Evolutionary conservation across 2,329 filamentous ascomycete genomes (phyloP), one percentile per base, ranked within the genome.

Genomic region (Chaetomiaceae sp.): DNA sequence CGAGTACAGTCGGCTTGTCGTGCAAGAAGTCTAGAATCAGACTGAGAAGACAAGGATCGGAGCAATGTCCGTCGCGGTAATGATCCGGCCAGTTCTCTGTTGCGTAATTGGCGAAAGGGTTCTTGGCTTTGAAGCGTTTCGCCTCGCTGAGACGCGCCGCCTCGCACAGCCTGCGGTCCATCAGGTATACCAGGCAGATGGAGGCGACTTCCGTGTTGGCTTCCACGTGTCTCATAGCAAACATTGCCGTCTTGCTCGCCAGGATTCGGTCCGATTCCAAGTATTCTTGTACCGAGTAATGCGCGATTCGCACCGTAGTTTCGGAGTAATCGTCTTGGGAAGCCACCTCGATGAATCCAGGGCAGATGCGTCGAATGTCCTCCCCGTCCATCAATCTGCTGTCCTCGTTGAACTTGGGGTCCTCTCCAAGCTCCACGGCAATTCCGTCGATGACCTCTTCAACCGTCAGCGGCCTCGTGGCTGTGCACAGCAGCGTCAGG

Each of bases 251-350:
- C 20, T 6, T 12, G 3, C 44, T 51, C 9, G 38, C 17, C 3
- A 27, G 33, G 15, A 54, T 52, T 8, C 54, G 54, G 37, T 54
- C 56, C 4, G 54, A 57, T 37, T 57, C 44, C 3, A 59, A 42
- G 38, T 53, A 59, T 25, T 59, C 57, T 36, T 57, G 57, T 4
- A 57, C 54, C 12, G 57, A 57, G 27, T 55, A 57, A 23, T 59
- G 54, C 3, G 57, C 57, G 38, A 59, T 57, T 33, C 57, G 48
- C 11, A 57, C 51, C 8, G 36, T 55, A 20, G 40, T 12, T 2
- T 14, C 14, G 15, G 8, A 38, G 9, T 23, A 11, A 7, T 31
- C 17, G 6, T 7, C 7, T 2, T 25, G 9, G 1, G 45, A 7
- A 22, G 51, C 52, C 12, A 55, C n/a, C 27, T 55, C 52, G 42